These are phyloP conservation scores for Penicillium argentinense DNA, from an alignment of 495 filamentous ascomycete species.

Conservation along the genomic window DNA sequence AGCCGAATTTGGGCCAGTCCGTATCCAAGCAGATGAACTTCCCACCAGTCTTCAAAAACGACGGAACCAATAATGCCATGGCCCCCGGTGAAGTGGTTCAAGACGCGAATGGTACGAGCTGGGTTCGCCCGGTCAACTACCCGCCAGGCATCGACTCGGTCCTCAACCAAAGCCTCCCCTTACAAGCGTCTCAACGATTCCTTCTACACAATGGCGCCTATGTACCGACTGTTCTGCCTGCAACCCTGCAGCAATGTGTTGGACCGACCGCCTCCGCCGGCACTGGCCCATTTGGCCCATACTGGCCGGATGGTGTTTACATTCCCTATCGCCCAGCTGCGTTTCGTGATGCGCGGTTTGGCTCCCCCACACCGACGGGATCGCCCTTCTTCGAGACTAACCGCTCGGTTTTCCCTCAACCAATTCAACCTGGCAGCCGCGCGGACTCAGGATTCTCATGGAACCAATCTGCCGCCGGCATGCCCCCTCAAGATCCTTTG, in stretches of 20 bases:
- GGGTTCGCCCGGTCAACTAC: slow-evolving; percentile 46
- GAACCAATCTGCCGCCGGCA: slow-evolving; percentile 29
- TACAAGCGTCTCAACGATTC: slow-evolving; percentile 37
- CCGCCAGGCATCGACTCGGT: slow-evolving; percentile 50
- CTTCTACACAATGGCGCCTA: slow-evolving; percentile 49
- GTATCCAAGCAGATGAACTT: slow-evolving; percentile 39
- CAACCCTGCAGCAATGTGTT: slow-evolving; percentile 66
- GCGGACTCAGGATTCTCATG: slow-evolving; percentile 31
- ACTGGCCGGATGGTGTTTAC: slow-evolving; percentile 76
- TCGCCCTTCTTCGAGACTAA: slow-evolving; percentile 31
- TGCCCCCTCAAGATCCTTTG: slow-evolving; percentile 25
- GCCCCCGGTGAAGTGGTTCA: slow-evolving; percentile 33
- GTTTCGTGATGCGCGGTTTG: slow-evolving; percentile 58
- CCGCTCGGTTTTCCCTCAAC: slow-evolving; percentile 28
- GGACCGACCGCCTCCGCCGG: slow-evolving; percentile 75
- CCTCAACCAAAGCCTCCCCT: slow-evolving; percentile 47
- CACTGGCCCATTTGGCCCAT: slow-evolving; percentile 68
- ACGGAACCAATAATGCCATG: slow-evolving; percentile 25
- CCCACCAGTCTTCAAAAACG: slow-evolving; percentile 44
- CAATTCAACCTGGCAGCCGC: slow-evolving; percentile 22
- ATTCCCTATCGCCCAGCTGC: slow-evolving; percentile 73
- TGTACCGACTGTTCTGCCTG: slow-evolving; percentile 68
- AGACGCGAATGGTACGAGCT: slow-evolving; percentile 39
- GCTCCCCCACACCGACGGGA: slow-evolving; percentile 20
- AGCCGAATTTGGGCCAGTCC: slow-evolving; percentile 27